These are phyloP conservation scores for Pyrenula aspistea DNA, from an alignment of 495 filamentous ascomycete genomes.

Conservation along the genomic window DNA sequence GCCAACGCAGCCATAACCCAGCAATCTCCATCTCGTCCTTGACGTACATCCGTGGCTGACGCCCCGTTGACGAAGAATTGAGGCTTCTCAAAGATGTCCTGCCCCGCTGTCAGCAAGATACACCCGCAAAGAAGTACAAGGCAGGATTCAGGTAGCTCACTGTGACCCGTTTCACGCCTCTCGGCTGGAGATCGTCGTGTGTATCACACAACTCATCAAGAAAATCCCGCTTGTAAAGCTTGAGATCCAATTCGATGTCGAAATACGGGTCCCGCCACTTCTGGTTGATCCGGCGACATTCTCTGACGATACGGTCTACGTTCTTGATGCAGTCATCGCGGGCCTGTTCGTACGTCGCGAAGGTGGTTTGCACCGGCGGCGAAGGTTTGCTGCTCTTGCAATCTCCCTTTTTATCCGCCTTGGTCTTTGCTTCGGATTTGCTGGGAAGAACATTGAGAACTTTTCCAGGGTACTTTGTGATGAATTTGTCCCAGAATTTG, in stretches of 20 bases:
- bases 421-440: slow-evolving; percentile 54
- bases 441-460: slow-evolving; percentile 63
- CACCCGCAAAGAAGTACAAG: not conserved
- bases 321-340: slow-evolving; percentile 54
- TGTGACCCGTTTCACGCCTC: slow-evolving; percentile 52
- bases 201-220: slow-evolving; percentile 44
- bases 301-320: slow-evolving; percentile 69
- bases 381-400: slow-evolving; percentile 29
- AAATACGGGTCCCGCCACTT: slow-evolving; percentile 87
- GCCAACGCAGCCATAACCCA: slow-evolving; percentile 85
- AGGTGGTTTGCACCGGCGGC: slow-evolving; percentile 38
- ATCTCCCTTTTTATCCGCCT: slow-evolving; percentile 40
- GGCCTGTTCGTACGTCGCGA: slow-evolving; percentile 65
- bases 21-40: slow-evolving; percentile 75
- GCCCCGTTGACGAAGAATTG: slow-evolving; percentile 77
- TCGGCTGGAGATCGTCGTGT: slow-evolving; percentile 35
- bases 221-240: slow-evolving; percentile 44
- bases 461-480: slow-evolving; percentile 44
- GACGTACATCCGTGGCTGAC: slow-evolving; percentile 69
- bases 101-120: slow-evolving; percentile 1
- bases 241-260: slow-evolving; percentile 73
- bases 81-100: slow-evolving; percentile 81
- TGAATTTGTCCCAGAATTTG: slow-evolving; percentile 72
- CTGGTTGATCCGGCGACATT: slow-evolving; percentile 75
- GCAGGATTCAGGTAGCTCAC: slow-evolving; percentile 19